Percentiles rank a stretch among this genome's conserved stretches.
phyloP scores from a whole-genome alignment of 106 monocot species.

The Gastrodia elata region DNA sequence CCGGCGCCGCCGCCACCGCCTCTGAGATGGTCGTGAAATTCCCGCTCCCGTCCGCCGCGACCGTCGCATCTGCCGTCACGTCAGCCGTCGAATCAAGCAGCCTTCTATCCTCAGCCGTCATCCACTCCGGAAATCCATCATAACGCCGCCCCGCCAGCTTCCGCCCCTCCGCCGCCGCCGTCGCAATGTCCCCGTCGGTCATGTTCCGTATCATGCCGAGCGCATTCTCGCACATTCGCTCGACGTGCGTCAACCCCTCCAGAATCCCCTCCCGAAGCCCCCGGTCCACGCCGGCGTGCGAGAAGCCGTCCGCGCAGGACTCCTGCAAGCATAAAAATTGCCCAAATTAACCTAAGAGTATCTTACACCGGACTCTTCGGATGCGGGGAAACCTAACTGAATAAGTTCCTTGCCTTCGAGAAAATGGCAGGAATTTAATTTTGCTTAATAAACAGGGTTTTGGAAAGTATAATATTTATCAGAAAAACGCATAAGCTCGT shows the following conservation, averaged over 20 bases:
- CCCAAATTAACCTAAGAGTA: too few relatives aligned
- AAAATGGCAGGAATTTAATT: too few relatives aligned
- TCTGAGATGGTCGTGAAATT: conserved; percentile 12
- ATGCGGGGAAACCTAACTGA: too few relatives aligned
- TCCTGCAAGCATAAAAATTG: too few relatives aligned
- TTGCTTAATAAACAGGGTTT: too few relatives aligned
- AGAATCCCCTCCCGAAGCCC: conserved; percentile 1
- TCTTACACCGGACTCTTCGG: too few relatives aligned
- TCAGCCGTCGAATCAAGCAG: neutral
- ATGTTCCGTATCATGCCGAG: conserved; percentile 8
- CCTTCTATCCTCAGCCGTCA: conserved; percentile 2
- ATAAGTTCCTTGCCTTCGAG: too few relatives aligned
- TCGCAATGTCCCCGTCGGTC: conserved; percentile 1
- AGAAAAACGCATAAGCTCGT: too few relatives aligned
- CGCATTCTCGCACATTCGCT: conserved; percentile 12
- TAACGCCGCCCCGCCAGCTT: neutral
- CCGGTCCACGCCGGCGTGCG: conserved; percentile 11
- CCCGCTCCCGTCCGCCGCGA: conserved; percentile 21
- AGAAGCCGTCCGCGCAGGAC: conserved; percentile 15
- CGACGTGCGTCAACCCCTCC: neutral
- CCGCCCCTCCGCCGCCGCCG: neutral
- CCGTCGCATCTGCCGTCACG: conserved; percentile 4
- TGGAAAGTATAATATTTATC: too few relatives aligned
- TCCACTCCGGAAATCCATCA: conserved; percentile 6
- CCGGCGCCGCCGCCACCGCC: conserved; percentile 23